Percentiles rank a stretch among this genome's conserved stretches.
phyloP scores from a whole-genome alignment of 805 yeast genomes.

The Candida stauntonica region DNA sequence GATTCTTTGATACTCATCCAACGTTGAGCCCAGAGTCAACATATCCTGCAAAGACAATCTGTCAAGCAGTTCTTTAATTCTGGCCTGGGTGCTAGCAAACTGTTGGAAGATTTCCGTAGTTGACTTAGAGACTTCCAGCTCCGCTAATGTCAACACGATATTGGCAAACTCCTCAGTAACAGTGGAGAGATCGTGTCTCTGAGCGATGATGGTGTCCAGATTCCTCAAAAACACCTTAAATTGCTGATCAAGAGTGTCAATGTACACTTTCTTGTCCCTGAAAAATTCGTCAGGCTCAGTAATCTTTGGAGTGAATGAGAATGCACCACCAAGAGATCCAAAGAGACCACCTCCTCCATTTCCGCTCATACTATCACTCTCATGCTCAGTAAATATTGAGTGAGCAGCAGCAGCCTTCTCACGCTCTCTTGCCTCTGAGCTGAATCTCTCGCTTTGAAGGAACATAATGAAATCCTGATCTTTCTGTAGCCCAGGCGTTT shows the following conservation, averaged over 20 bases:
- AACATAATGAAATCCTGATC: constrained; percentile 80
- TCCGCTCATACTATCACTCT: constrained; percentile 30
- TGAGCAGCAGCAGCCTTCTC: constrained; percentile 51
- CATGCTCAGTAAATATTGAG: constrained; percentile 25
- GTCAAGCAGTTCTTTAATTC: constrained; percentile 68
- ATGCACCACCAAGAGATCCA: constrained; percentile 61
- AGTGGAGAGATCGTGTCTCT: constrained; percentile 67
- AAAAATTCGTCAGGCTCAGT: constrained; percentile 80
- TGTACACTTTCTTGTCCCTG: constrained; percentile 58
- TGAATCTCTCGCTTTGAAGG: constrained; percentile 67
- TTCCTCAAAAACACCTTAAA: constrained; percentile 65
- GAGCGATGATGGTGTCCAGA: constrained; percentile 67
- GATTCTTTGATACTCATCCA: constrained; percentile 81
- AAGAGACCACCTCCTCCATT: constrained; percentile 52
- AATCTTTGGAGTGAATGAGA: constrained; percentile 62
- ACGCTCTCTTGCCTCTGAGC: constrained; percentile 64
- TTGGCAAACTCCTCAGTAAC: constrained; percentile 65
- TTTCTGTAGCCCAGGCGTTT: constrained; percentile 48
- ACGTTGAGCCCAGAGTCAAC: constrained; percentile 76
- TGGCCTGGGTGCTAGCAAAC: constrained; percentile 67
- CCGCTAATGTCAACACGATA: constrained; percentile 56
- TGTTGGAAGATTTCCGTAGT: constrained; percentile 60
- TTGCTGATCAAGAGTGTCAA: constrained; percentile 70
- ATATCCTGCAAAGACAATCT: constrained; percentile 82
- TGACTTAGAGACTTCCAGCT: constrained; percentile 66